Percentiles rank a stretch among this genome's conserved stretches.
phyloP scores from a whole-genome alignment of 2,329 filamentous ascomycete species.

The Teratosphaeria zuluensis region DNA sequence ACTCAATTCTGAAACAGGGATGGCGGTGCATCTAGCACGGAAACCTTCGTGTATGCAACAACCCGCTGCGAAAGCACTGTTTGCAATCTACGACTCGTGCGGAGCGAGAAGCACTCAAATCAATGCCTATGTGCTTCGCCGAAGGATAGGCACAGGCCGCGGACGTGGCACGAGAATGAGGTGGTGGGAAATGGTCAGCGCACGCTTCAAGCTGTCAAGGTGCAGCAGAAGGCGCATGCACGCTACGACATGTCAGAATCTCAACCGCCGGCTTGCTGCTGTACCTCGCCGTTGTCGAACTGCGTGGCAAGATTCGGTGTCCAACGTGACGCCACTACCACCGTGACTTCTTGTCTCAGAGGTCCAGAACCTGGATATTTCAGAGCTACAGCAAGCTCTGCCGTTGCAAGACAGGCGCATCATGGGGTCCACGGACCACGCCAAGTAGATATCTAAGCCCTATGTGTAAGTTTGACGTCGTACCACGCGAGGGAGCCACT shows the following conservation, averaged over 20 bases:
- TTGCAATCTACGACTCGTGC: neutral
- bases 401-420: neutral
- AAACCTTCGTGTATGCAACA: neutral
- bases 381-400: neutral
- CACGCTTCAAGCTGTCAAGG: neutral
- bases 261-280: neutral
- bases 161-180: constrained; percentile 6
- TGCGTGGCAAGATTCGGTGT: neutral
- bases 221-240: neutral
- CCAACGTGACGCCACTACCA: neutral
- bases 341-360: neutral
- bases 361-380: neutral
- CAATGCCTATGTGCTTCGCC: neutral
- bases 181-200: neutral
- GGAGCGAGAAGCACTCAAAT: neutral
- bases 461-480: neutral
- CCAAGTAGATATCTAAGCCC: neutral
- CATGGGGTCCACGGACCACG: neutral
- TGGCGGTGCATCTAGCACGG: constrained; percentile 1
- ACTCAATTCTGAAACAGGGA: constrained; percentile 8
- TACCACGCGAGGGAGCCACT: neutral
- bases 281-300: constrained; percentile 1
- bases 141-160: neutral
- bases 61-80: neutral
- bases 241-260: constrained; percentile 4